A percentile compares a stretch with the other conserved stretches of the same genome.
Conservation (phyloP, 2,329 filamentous ascomycete genomes). For the Aspergillus sp. region DNA sequence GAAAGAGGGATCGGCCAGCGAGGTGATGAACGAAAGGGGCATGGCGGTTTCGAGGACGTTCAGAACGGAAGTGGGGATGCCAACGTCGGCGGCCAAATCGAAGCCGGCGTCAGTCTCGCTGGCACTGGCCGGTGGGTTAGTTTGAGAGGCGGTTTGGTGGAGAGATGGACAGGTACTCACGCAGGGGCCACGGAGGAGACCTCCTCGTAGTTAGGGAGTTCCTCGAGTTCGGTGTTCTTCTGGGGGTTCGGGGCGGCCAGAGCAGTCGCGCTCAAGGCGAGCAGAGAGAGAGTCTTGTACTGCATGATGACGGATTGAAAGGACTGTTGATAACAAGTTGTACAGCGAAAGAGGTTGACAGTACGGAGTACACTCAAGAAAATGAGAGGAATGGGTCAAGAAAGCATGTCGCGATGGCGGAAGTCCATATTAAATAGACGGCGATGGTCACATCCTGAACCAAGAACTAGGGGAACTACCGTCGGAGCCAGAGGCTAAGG, state of each 20-base stretch:
- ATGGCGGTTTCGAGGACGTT: conserved; percentile 27
- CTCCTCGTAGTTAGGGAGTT: background rate
- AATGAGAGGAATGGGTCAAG: background rate
- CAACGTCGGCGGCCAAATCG: background rate
- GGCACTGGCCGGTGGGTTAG: conserved; percentile 3
- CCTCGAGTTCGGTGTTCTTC: conserved; percentile 7
- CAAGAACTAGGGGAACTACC: no score
- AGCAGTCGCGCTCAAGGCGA: conserved; percentile 22
- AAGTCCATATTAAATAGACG: background rate
- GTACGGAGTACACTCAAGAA: background rate
- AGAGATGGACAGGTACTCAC: background rate
- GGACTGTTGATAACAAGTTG: background rate
- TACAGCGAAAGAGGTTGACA: background rate
- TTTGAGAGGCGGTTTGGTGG: background rate
- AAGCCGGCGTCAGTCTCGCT: background rate
- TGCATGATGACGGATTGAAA: conserved; percentile 19
- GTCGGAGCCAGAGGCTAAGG: no score
- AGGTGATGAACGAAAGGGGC: conserved; percentile 21
- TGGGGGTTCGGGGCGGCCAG: conserved; percentile 14
- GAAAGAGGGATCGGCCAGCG: conserved; percentile 20
- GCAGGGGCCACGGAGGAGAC: conserved; percentile 1
- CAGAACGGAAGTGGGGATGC: conserved; percentile 21
- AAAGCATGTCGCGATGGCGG: background rate
- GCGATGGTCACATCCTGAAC: no score
- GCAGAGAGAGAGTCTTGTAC: conserved; percentile 23